Percentiles rank a stretch among this genome's conserved stretches.
Conservation (phyloP, 2,329 filamentous ascomycete species). For the Claviceps arundinis region DNA sequence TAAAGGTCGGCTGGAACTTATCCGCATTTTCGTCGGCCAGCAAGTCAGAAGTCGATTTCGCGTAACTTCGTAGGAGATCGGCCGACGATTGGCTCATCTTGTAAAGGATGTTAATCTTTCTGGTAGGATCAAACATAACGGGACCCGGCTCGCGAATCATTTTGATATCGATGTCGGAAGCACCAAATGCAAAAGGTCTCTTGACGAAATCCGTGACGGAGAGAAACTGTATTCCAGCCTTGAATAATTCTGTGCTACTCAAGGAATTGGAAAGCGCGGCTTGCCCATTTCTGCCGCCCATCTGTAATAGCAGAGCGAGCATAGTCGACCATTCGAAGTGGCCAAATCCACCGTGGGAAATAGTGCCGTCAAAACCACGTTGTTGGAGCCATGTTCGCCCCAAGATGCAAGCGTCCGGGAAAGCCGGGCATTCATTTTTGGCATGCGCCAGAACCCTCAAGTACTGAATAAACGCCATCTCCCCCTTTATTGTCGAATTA, state of each 20-base stretch:
- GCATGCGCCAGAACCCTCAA: slow-evolving; percentile 62
- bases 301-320: slow-evolving; percentile 66
- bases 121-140: slow-evolving; percentile 62
- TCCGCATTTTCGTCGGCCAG: slow-evolving; percentile 62
- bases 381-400: slow-evolving; percentile 84
- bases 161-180: slow-evolving; percentile 19
- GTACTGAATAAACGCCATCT: slow-evolving; percentile 60
- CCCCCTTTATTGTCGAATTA: slow-evolving; percentile 72
- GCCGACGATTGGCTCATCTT: slow-evolving; percentile 89
- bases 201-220: slow-evolving; percentile 58
- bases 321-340: slow-evolving; percentile 83
- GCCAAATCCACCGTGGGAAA: slow-evolving; percentile 76
- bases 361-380: slow-evolving; percentile 58
- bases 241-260: slow-evolving; percentile 88
- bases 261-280: slow-evolving; percentile 65
- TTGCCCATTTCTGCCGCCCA: slow-evolving; percentile 59
- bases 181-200: slow-evolving; percentile 44
- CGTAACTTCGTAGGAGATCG: slow-evolving; percentile 56
- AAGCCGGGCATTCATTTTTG: slow-evolving; percentile 55
- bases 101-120: slow-evolving; percentile 70
- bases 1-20: slow-evolving; percentile 78
- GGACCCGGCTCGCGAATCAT: slow-evolving; percentile 38
- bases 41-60: slow-evolving; percentile 58
- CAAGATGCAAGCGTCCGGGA: slow-evolving; percentile 72
- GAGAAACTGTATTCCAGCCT: slow-evolving; percentile 81